These are phyloP conservation scores for Trametes coccinea DNA, from an alignment of 768 basidiomycete genomes.

Conservation along the genomic window DNA sequence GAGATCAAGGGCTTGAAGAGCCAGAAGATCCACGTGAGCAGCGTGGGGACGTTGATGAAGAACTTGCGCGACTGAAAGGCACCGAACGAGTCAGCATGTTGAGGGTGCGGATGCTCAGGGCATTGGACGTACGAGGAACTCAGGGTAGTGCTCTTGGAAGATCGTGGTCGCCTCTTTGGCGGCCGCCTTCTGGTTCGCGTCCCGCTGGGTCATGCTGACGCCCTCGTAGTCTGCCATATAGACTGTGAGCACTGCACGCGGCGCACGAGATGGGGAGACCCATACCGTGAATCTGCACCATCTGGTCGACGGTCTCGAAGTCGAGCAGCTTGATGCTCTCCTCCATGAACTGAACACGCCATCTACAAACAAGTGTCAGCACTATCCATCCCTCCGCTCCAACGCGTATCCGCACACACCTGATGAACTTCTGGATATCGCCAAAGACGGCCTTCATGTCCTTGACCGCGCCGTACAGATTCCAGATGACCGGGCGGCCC, in stretches of 20 bases:
- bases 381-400: neutral
- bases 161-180: conserved; percentile 73
- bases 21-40: conserved; percentile 86
- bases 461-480: conserved; percentile 72
- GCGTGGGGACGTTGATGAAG: conserved; percentile 78
- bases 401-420: conserved; percentile 41
- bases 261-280: conserved; percentile 37
- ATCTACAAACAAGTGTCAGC: conserved; percentile 41
- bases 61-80: conserved; percentile 62
- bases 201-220: conserved; percentile 57
- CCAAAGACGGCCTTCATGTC: conserved; percentile 73
- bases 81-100: neutral
- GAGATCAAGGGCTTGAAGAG: conserved; percentile 73
- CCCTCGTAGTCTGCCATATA: conserved; percentile 67
- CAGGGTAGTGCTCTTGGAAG: conserved; percentile 78
- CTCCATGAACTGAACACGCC: conserved; percentile 82
- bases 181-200: conserved; percentile 74
- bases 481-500: conserved; percentile 76
- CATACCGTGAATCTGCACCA: conserved; percentile 71
- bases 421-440: conserved; percentile 72
- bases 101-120: neutral
- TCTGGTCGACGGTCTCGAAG: conserved; percentile 72
- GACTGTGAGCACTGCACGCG: neutral
- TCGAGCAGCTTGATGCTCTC: conserved; percentile 60
- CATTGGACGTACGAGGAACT: conserved; percentile 56